Evolutionary conservation across 257 asterid species (phyloP).

Genomic region (Nicotiana undulata): DNA sequence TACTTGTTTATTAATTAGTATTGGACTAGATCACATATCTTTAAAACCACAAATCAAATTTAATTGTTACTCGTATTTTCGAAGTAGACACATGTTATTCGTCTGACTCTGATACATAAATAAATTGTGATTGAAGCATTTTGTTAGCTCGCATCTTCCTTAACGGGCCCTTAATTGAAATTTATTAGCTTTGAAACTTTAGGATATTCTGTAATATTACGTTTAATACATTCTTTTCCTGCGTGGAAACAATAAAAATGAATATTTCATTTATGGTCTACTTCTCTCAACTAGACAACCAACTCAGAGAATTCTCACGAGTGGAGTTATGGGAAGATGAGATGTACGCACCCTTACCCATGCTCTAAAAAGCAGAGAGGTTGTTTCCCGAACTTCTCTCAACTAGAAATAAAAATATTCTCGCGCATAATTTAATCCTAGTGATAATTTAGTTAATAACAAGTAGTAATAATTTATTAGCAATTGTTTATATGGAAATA

Average conservation of each 20-base stretch:
- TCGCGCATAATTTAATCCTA: background rate
- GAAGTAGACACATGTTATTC: too few species aligned
- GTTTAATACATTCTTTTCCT: background rate
- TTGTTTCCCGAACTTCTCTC: too few species aligned
- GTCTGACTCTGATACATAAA: background rate
- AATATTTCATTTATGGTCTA: background rate
- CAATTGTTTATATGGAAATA: background rate
- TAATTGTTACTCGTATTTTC: too few species aligned
- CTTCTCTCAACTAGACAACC: background rate
- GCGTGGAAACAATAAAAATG: background rate
- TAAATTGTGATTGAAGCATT: background rate
- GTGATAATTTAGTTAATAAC: background rate
- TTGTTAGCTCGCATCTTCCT: background rate
- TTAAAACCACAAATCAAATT: too few species aligned
- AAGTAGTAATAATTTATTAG: background rate
- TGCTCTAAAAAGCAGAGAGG: too few species aligned
- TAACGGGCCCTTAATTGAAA: background rate
- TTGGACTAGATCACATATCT: too few species aligned
- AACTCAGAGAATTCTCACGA: too few species aligned
- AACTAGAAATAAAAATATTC: background rate
- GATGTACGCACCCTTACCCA: too few species aligned
- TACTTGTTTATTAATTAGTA: too few species aligned
- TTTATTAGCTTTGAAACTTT: background rate
- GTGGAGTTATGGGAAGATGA: too few species aligned
- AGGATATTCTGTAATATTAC: background rate